Evolutionary conservation across 2,329 filamentous ascomycete genomes (phyloP).

Genomic region (Hypoxylon sp.): DNA sequence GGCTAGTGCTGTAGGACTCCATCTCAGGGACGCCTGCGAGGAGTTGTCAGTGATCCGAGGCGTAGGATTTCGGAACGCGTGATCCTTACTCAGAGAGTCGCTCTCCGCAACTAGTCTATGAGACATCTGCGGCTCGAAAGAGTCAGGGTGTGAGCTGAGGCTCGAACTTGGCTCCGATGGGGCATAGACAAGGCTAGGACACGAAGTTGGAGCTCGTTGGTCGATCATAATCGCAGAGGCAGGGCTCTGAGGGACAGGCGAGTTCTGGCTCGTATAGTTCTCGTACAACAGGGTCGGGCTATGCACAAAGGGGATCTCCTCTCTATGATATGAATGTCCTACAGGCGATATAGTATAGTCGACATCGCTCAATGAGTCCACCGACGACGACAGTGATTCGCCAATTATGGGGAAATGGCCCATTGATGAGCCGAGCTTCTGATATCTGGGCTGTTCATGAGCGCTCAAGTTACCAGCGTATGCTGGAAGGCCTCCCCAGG

Average conservation of each 20-base stretch:
- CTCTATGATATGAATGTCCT: slow-evolving; percentile 67
- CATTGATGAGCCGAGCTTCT: slow-evolving; percentile 60
- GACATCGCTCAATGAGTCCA: slow-evolving; percentile 73
- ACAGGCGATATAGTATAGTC: slow-evolving; percentile 71
- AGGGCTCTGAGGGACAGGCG: slow-evolving; percentile 70
- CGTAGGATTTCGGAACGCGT: slow-evolving; percentile 47
- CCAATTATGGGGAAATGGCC: slow-evolving; percentile 62
- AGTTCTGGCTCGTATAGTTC: slow-evolving; percentile 67
- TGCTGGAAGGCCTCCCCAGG: slow-evolving; percentile 63
- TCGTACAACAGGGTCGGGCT: slow-evolving; percentile 72
- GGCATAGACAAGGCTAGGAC: slow-evolving; percentile 73
- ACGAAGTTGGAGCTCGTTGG: slow-evolving; percentile 71
- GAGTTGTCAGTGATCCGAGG: slow-evolving; percentile 52
- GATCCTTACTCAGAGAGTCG: slow-evolving; percentile 69
- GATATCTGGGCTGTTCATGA: slow-evolving; percentile 61
- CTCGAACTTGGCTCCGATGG: slow-evolving; percentile 73
- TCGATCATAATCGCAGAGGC: slow-evolving; percentile 70
- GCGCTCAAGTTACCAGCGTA: slow-evolving; percentile 61
- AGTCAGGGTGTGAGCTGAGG: slow-evolving; percentile 72
- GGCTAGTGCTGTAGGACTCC: slow-evolving; percentile 67
- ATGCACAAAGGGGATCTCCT: slow-evolving; percentile 70
- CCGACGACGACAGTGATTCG: slow-evolving; percentile 67
- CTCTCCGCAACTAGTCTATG: slow-evolving; percentile 69
- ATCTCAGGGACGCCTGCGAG: slow-evolving; percentile 66
- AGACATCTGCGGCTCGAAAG: slow-evolving; percentile 69